Base-by-base conservation (phyloP, 1,284 basidiomycete species). In the Cryptococcus sp. region DNA sequence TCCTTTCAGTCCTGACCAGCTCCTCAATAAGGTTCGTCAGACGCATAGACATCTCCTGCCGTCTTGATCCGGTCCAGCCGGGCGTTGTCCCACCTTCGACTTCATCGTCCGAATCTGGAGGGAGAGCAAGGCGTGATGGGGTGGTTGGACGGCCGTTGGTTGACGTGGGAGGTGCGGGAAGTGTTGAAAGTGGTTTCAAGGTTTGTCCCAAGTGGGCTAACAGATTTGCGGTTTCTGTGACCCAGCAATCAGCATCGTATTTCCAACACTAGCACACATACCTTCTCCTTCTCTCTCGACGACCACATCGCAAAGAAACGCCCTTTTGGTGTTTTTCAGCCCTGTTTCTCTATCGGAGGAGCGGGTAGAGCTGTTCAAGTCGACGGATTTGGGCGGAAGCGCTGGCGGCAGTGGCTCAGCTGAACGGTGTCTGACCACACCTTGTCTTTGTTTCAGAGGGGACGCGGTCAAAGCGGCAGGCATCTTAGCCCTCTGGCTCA, bases 1-100 rank as follows among this genome's bases (percentile, higher is more conserved):
- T 76, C 51, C 69, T 55, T 53, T 79, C 78, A 0, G 78, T 79
- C 50, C 70, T 58, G 17, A 78, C 67, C 7, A 79, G 63, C 64
- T 79, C 78, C 27, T 78, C 73, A 6, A 76, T 66, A 13, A 78
- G 61, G 20, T 63, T 63, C 2, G 49, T 41, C 30, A 77, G 50
- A 1, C 67, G 58, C 35, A 58, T 61, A n/a, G 62, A 55, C 66
- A 71, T 66, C 52, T 76, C 75, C 22, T 64, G 68, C 19, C 64
- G 65, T 56, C 68, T 71, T 20, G 53, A 57, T 3, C 61, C 60
- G 0, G 69, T 58, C 68, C 68, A 73, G 11, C 43, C 52, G 0
- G 60, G 41, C 17, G 38, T 45, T 41, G 17, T 27, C 16, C 56
- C 55, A 10, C 60, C 63, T 4, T 49, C 47, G 3, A 66, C 63